Conservation (phyloP, 768 basidiomycete species). For the Amanita brunnescens region DNA sequence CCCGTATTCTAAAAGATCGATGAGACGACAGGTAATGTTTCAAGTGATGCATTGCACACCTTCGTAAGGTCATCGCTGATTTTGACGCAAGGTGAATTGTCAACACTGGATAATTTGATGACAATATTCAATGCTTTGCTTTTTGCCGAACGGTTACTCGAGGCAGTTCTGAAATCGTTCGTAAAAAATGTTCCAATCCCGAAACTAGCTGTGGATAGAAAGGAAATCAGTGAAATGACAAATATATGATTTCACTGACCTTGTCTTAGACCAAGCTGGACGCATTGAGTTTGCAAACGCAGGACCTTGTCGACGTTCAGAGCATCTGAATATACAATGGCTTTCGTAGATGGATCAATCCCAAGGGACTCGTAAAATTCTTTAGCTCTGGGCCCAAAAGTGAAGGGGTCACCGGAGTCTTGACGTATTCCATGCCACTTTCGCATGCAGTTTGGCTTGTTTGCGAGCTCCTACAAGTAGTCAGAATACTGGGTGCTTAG, state of each 20-base stretch:
- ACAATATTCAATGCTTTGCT: constrained; percentile 91
- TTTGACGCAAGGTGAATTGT: constrained; percentile 77
- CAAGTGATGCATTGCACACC: constrained; percentile 22
- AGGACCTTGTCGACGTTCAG: constrained; percentile 66
- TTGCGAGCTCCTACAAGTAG: constrained; percentile 42
- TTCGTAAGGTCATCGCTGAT: constrained; percentile 90
- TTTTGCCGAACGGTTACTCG: constrained; percentile 36
- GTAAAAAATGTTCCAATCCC: constrained; percentile 92
- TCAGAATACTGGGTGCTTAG: not conserved
- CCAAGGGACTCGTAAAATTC: constrained; percentile 63
- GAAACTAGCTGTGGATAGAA: constrained; percentile 53
- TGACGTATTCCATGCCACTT: constrained; percentile 84
- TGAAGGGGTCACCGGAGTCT: constrained; percentile 86
- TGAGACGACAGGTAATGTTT: not conserved
- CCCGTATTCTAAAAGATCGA: constrained; percentile 53
- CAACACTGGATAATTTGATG: constrained; percentile 77
- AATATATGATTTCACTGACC: constrained; percentile 24
- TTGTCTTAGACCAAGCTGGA: constrained; percentile 59
- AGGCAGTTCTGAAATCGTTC: constrained; percentile 67
- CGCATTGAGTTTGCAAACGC: constrained; percentile 59
- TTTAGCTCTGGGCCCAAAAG: constrained; percentile 70
- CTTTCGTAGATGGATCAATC: constrained; percentile 55
- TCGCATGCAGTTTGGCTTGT: constrained; percentile 48
- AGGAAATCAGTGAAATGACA: not conserved
- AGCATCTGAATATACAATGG: constrained; percentile 79